phyloP scores from a whole-genome alignment of 148 eudicot genomes.

The Polygonum maritimum region DNA sequence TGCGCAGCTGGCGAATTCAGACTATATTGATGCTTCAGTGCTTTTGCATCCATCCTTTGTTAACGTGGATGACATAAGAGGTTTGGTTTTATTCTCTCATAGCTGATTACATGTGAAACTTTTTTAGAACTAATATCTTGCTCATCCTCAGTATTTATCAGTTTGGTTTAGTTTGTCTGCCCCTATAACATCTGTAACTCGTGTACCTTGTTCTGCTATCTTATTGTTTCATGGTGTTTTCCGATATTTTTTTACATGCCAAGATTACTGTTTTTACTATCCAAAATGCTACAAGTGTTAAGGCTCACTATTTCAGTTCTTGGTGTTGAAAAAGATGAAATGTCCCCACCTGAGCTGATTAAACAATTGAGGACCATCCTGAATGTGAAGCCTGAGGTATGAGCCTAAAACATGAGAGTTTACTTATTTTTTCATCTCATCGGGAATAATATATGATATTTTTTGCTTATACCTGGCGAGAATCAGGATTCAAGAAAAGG shows the following conservation, averaged over 20 bases:
- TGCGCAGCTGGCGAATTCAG: slow-evolving; percentile 39
- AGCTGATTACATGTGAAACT: background rate
- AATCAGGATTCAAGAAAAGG: no score
- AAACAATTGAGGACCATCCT: slow-evolving; percentile 52
- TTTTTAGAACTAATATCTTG: background rate
- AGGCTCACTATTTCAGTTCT: slow-evolving; percentile 54
- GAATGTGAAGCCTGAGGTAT: slow-evolving; percentile 55
- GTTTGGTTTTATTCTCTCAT: slow-evolving; percentile 15
- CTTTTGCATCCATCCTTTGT: slow-evolving; percentile 59
- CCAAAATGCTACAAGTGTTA: slow-evolving; percentile 32
- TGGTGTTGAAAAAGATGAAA: slow-evolving; percentile 51
- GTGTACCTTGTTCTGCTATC: background rate
- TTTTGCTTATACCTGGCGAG: no score
- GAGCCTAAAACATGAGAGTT: background rate
- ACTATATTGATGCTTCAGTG: slow-evolving; percentile 46
- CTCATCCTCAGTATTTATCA: background rate
- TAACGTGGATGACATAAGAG: slow-evolving; percentile 45
- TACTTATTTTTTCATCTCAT: background rate
- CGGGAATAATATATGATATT: no score
- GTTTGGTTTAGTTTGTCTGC: background rate
- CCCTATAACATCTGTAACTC: background rate
- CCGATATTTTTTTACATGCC: background rate
- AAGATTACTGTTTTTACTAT: background rate
- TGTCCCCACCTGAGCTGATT: slow-evolving; percentile 52
- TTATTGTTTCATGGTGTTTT: background rate